Base-by-base conservation (phyloP, 805 yeast species). In the Torulaspora delbrueckii region DNA sequence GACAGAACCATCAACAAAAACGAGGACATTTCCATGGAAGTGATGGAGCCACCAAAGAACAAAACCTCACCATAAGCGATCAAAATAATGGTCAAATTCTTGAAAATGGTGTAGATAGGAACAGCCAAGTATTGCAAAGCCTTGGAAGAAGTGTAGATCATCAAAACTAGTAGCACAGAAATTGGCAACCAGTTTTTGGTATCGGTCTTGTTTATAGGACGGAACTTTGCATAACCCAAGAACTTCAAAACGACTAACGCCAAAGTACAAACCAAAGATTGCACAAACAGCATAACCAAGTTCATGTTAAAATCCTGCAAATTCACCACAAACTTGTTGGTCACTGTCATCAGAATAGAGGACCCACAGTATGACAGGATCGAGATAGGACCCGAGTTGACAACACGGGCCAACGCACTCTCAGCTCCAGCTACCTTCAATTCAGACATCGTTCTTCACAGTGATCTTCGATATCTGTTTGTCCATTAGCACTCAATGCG, bases 21-120 rank as follows among this genome's bases (percentile, higher is more conserved):
- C 1, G 98, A 85, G 34, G 88, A 83, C 54, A 93, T 73, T 38
- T 95, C 89, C 93, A 90, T 82, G 31, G 90, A 68, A 43, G 96
- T 82, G 58, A 91, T 96, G 51, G 75, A 70, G 54, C 97, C 97
- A 51, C 96, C 96, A 61, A 91, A 93, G 95, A 96, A 91, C 51
- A 93, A 59, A 28, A 91, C 97, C 72, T 93, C 99, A 73, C 98
- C 98, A 67, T 93, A 93, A 28, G 99, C 98, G 67, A 93, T 93
- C 64, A 93, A 74, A 56, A 93, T 91, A 64, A 93, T 93, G 51
- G 99, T 91, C 69, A 93, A 79, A 72, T 93, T 93, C 78, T 93
- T 93, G 84, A 93, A 93, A 59, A 93, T 91, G 54, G 99, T 93
- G 77, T 89, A 93, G 48, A 93, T 96, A 43, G 99, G 99, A 48